Evolutionary conservation across 2,329 filamentous ascomycete genomes (phyloP).

Genomic region (Orbilia ellipsospora): DNA sequence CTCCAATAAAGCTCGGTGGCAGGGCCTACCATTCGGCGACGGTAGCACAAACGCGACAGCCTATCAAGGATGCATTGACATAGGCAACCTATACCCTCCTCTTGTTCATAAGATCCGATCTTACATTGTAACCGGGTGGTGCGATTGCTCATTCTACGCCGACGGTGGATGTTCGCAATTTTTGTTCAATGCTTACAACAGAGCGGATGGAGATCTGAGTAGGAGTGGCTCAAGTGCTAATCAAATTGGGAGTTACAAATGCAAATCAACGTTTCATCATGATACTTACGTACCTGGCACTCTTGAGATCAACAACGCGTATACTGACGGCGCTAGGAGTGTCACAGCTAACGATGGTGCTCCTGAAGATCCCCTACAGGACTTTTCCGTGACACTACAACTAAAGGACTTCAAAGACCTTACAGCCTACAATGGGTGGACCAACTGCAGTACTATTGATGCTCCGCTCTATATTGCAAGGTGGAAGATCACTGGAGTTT

Average conservation of each 20-base stretch:
- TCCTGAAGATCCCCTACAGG: no score
- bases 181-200: slow-evolving; percentile 21
- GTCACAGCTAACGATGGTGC: no score
- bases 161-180: neutral
- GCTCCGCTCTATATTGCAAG: no score
- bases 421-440: no score
- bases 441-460: no score
- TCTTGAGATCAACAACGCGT: neutral
- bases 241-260: slow-evolving; percentile 1
- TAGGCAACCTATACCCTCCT: neutral
- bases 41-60: neutral
- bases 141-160: slow-evolving; percentile 31
- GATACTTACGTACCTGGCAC: neutral
- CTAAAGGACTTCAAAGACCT: no score
- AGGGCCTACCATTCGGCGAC: neutral
- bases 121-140: slow-evolving; percentile 22
- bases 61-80: slow-evolving; percentile 5
- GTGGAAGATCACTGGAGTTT: no score
- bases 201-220: slow-evolving; percentile 1
- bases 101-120: neutral
- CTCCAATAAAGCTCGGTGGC: neutral
- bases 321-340: no score
- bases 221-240: slow-evolving; percentile 3
- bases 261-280: neutral
- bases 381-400: no score